These are phyloP conservation scores for Striga hermonthica DNA, from an alignment of 305 asterid genomes.

Conservation along the genomic window DNA sequence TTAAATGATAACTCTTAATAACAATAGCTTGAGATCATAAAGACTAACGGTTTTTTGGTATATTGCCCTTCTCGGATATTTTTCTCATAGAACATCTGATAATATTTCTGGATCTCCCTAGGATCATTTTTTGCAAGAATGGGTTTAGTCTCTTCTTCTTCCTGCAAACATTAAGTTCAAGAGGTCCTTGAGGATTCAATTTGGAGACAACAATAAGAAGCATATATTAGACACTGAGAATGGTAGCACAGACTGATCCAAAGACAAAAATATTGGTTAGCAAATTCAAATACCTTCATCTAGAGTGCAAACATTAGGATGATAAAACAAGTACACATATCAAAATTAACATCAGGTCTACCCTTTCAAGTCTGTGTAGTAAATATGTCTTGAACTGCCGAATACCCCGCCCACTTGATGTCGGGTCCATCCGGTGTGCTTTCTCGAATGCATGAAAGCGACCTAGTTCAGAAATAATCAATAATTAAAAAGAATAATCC, in stretches of 20 bases:
- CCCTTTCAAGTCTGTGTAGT: conserved; percentile 81
- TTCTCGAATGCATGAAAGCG: conserved; percentile 97
- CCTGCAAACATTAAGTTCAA: conserved; percentile 56
- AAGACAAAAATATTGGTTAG: conserved; percentile 12
- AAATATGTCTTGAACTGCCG: conserved; percentile 95
- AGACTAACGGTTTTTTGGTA: conserved; percentile 83
- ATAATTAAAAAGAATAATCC: conserved; percentile 3
- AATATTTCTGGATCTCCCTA: conserved; percentile 65
- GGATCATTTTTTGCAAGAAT: conserved; percentile 59
- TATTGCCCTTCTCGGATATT: conserved; percentile 79
- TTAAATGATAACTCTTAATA: conserved; percentile 6
- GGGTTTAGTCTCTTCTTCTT: conserved; percentile 54
- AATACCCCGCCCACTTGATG: conserved; percentile 90
- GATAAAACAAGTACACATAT: conserved; percentile 19
- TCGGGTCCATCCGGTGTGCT: conserved; percentile 86
- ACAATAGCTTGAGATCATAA: conserved; percentile 18
- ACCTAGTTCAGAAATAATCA: conserved; percentile 46
- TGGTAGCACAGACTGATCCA: conserved; percentile 6
- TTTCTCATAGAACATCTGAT: conserved; percentile 67
- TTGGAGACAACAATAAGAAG: conserved; percentile 9
- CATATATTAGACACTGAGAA: conserved; percentile 4
- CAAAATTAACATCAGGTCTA: conserved; percentile 35
- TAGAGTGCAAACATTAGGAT: neutral
- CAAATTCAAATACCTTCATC: neutral
- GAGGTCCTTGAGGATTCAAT: conserved; percentile 4